Evolutionary conservation across 75 land plant species (phyloP).

Genomic region (Cryptomeria japonica): DNA sequence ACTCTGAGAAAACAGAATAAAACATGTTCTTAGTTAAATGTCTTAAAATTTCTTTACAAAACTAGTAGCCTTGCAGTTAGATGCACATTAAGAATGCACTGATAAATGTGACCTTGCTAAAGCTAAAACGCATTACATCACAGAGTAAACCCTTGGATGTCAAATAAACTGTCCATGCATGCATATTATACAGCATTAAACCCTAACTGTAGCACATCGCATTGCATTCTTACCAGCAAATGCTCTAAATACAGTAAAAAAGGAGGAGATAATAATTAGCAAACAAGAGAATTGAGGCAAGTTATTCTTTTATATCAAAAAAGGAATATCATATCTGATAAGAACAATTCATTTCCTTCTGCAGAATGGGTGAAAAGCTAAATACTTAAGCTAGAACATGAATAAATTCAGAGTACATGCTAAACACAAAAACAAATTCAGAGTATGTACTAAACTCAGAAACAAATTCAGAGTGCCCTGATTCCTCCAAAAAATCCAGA

Average conservation of each 20-base stretch:
- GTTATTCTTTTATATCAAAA: not conserved
- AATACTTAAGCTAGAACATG: not conserved
- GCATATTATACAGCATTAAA: not conserved
- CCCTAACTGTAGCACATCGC: not conserved
- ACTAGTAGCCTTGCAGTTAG: not conserved
- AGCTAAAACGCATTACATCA: not conserved
- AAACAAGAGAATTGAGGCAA: not conserved
- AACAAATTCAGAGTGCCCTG: not conserved
- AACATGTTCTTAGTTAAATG: too few relatives aligned
- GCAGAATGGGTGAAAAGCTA: not conserved
- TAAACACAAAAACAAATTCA: not conserved
- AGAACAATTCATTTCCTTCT: not conserved
- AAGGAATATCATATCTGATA: not conserved
- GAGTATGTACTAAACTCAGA: not conserved
- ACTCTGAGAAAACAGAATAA: not conserved
- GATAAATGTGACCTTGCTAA: not conserved
- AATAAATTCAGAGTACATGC: not conserved
- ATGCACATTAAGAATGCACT: not conserved
- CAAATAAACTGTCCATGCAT: not conserved
- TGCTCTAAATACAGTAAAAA: not conserved
- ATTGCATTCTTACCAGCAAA: not conserved
- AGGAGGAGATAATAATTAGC: not conserved
- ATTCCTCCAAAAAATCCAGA: not conserved
- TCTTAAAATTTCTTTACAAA: not conserved
- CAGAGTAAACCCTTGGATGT: not conserved